Base-by-base conservation (phyloP, 176 grass and related monocot genomes). In the Aegilops sharonensis region DNA sequence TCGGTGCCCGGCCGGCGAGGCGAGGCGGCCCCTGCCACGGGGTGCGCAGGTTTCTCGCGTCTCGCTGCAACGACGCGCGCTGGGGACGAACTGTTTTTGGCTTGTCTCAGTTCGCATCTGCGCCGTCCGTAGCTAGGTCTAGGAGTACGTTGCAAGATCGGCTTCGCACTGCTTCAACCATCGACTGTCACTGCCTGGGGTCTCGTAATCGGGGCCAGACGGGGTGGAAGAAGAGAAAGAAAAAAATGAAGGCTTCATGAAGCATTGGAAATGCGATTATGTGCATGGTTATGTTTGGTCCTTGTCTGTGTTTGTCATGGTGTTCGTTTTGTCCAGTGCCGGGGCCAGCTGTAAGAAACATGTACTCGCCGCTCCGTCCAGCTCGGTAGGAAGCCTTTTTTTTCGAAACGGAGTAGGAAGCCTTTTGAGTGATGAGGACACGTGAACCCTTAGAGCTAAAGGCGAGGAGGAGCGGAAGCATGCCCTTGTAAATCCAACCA, bases 211-310 rank as follows among this genome's bases (percentile, higher is more conserved):
- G 45, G 12, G 45, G 4, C 45, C 45, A 5, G 40, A 43, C 40
- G 40, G 40, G 40, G 40, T 11, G 40, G 40, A 43, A 43, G 40
- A 42, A 1, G 35, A 39, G 34, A 35, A 35, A 5, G 4, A 40
- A 25, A 9, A 40, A 77, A 78, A 73, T 3, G 35, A 66, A 29
- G 21, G 8, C 18, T 80, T 87, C 75, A 14, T 66, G 59, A 90
- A 90, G 65, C 25, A 52, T 42, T 1, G 72, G 5, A 8, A 18
- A 71, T 40, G 39, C 9, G 9, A 40, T 40, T 40, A 40, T 40
- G 39, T 40, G 39, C 39, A 40, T 2, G 39, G 39, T 40, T 40
- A 40, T 56, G 69, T 18, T 23, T 63, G 60, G n/a, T 5, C 9
- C 40, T 43, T 42, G 9, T 42, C 40, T 43, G 43, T 47, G 43